These are phyloP conservation scores for Salix brachista DNA, from an alignment of 345 rosid genomes.

Conservation along the genomic window DNA sequence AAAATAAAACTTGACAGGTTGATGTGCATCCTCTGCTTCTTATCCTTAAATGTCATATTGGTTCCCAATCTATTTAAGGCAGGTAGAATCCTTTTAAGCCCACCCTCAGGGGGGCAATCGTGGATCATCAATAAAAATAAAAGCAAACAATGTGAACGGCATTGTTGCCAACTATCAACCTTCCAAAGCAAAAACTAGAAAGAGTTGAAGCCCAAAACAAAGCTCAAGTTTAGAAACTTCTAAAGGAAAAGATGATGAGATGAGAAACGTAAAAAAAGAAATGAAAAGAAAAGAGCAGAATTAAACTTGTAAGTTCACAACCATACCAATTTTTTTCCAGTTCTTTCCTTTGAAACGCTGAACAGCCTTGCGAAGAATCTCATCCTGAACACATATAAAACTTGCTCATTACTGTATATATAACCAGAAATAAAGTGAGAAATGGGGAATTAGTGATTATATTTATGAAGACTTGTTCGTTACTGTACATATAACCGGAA, in stretches of 20 bases:
- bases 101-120: neutral
- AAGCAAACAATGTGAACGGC: neutral
- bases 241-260: neutral
- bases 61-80: neutral
- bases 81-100: neutral
- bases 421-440: neutral
- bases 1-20: neutral
- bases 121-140: neutral
- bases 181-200: neutral
- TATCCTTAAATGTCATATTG: neutral
- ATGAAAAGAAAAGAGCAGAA: neutral
- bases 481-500: neutral
- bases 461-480: neutral
- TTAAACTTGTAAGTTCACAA: neutral
- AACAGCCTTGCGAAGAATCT: conserved; percentile 83
- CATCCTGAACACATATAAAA: conserved; percentile 57
- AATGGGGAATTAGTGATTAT: too few species aligned
- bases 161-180: neutral
- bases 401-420: neutral
- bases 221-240: neutral
- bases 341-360: conserved; percentile 95
- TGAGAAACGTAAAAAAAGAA: neutral
- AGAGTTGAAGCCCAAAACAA: neutral
- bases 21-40: neutral
- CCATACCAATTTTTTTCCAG: conserved; percentile 96